Evolutionary conservation across 345 rosid genomes (phyloP), one percentile per base, ranked within the genome.

Genomic region (Fremontodendron californicum): DNA sequence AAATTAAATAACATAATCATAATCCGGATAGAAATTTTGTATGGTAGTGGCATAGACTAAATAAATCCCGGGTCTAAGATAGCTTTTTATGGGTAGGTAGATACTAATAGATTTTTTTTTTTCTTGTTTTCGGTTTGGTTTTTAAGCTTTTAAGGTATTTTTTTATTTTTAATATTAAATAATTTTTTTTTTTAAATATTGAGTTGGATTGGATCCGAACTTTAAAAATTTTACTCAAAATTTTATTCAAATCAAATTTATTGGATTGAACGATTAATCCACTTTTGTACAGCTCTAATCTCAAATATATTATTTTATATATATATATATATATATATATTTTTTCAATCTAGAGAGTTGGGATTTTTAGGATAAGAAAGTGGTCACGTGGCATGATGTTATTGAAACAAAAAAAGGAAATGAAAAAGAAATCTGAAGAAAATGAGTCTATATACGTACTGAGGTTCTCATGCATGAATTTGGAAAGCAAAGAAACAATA

Each of bases 391-490:
- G 46, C 10, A 12, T 29, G 13, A 64, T 33, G 8, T n/a, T 58
- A 5, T 40, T 57, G n/a, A 39, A 63, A 37, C 11, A 43, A 13
- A 29, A 42, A 6, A 16, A 21, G 62, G 2, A 66, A 18, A 37
- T 43, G 37, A 15, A 51, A 42, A 29, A 33, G 13, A n/a, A n/a
- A 37, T 16, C 0, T 6, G 19, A 29, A 31, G 40, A 31, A 5
- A 6, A 5, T 0, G 51, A 71, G 58, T 31, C 58, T 8, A 77
- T 57, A 66, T 71, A 72, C 78, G 82, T 51, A 21, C 9, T 45
- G 0, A 76, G 84, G 40, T 84, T n/a, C n/a, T 81, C 84, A 78
- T 84, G 84, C 87, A 81, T 81, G 84, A 77, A 46, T 54, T 73
- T 58, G 15, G 31, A 6, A 18, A 43, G n/a, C 0, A 42, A 58